Conservation (phyloP, 345 rosid genomes). For the Eucalyptus globulus region DNA sequence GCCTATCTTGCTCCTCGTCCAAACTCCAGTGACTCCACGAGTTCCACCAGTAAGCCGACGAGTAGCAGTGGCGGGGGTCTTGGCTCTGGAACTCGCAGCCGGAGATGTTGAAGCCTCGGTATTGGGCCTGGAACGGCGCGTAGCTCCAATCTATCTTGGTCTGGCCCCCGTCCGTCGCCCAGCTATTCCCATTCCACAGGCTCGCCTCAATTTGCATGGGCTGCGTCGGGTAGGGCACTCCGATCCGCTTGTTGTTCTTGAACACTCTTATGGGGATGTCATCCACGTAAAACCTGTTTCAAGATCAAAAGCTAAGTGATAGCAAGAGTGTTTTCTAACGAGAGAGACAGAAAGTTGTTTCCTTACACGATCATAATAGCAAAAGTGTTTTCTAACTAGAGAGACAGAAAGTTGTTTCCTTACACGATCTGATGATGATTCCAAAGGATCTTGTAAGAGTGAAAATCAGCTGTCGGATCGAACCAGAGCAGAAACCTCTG, state of each 20-base stretch:
- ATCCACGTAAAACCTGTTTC: slow-evolving; percentile 51
- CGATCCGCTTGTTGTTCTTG: slow-evolving; percentile 32
- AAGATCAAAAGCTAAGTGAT: background rate
- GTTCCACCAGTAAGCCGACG: slow-evolving; percentile 59
- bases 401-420: background rate
- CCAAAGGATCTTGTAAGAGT: slow-evolving; percentile 58
- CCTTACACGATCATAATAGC: slow-evolving; percentile 43
- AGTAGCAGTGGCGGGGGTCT: background rate
- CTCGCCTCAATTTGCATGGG: slow-evolving; percentile 46
- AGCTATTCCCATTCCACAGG: slow-evolving; percentile 52
- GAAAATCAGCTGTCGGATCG: slow-evolving; percentile 53
- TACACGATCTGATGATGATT: slow-evolving; percentile 68
- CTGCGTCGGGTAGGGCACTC: slow-evolving; percentile 36
- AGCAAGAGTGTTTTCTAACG: background rate
- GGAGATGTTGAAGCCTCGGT: slow-evolving; percentile 21
- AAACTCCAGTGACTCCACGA: slow-evolving; percentile 7
- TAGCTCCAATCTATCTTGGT: slow-evolving; percentile 42
- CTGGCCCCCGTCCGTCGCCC: slow-evolving; percentile 66
- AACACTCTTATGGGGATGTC: slow-evolving; percentile 59
- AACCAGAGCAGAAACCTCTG: slow-evolving; percentile 60
- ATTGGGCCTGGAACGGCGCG: slow-evolving; percentile 47
- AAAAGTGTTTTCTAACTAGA: background rate
- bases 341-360: background rate
- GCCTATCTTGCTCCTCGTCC: background rate
- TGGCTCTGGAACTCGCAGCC: slow-evolving; percentile 18